Conservation (phyloP, 75 land plant species). For the Azolla pinnata region DNA sequence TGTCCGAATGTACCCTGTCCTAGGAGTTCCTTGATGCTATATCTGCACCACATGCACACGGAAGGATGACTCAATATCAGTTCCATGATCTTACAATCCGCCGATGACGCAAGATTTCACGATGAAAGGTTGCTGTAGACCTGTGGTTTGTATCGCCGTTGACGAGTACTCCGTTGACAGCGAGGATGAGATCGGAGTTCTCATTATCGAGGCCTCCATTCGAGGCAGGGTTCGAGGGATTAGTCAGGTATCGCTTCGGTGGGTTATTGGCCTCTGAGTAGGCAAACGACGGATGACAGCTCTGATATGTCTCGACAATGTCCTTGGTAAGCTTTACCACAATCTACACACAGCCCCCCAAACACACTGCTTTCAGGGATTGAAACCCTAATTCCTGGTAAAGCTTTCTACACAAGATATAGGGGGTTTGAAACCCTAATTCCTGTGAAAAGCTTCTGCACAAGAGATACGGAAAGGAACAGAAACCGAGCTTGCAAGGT, state of each 20-base stretch:
- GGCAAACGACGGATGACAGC: constrained; percentile 20
- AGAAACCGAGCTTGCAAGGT: background rate
- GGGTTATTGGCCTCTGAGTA: constrained; percentile 18
- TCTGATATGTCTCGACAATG: constrained; percentile 19
- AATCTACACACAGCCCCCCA: too few species aligned
- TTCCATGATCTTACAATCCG: too few species aligned
- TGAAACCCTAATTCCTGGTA: too few species aligned
- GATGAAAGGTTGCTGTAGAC: too few species aligned
- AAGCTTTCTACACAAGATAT: too few species aligned
- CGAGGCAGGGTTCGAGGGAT: constrained; percentile 55
- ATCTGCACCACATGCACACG: too few species aligned
- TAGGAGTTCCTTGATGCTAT: constrained; percentile 84
- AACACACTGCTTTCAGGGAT: too few species aligned
- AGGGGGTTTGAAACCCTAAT: too few species aligned
- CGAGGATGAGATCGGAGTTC: constrained; percentile 72
- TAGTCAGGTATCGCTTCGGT: constrained; percentile 71
- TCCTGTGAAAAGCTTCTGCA: too few species aligned
- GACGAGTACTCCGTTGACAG: constrained; percentile 47
- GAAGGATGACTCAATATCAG: too few species aligned
- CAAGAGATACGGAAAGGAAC: background rate
- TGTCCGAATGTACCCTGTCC: constrained; percentile 99
- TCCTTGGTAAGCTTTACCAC: constrained; percentile 20
- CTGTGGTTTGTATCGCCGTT: constrained; percentile 48
- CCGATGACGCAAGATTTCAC: too few species aligned
- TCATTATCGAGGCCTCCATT: constrained; percentile 86